Percentiles rank a stretch among this genome's conserved stretches.
phyloP scores from a whole-genome alignment of 1,284 basidiomycete species.

The Cutaneotrichosporon cavernicola region DNA sequence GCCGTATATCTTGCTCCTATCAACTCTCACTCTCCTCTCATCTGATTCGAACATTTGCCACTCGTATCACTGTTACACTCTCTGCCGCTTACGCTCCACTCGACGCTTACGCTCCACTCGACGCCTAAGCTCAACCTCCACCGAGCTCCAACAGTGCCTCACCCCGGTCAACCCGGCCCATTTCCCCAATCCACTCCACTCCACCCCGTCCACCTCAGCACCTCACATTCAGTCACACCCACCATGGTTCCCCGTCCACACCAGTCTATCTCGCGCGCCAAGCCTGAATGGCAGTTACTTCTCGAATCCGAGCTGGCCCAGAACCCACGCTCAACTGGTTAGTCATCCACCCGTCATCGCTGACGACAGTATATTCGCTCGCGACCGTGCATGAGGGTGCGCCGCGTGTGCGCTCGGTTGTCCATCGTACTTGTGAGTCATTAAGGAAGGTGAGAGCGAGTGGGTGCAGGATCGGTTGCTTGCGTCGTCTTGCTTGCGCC shows the following conservation, averaged over 20 bases:
- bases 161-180: no score
- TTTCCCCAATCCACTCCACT: no score
- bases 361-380: slow-evolving; percentile 39
- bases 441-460: not conserved
- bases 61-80: no score
- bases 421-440: slow-evolving; percentile 44
- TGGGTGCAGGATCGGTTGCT: not conserved
- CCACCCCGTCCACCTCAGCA: no score
- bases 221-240: not conserved
- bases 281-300: not conserved
- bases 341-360: not conserved
- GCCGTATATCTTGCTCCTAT: no score
- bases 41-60: no score
- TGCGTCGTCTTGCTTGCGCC: not conserved
- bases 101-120: no score
- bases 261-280: not conserved
- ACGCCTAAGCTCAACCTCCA: no score
- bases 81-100: no score
- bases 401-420: slow-evolving; percentile 46
- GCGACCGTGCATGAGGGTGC: slow-evolving; percentile 37
- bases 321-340: not conserved
- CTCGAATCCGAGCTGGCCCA: not conserved
- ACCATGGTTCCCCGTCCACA: not conserved
- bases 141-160: no score
- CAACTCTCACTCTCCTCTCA: no score